Conservation (phyloP, 352 stramenopile species). For the Pythium plurisporium region DNA sequence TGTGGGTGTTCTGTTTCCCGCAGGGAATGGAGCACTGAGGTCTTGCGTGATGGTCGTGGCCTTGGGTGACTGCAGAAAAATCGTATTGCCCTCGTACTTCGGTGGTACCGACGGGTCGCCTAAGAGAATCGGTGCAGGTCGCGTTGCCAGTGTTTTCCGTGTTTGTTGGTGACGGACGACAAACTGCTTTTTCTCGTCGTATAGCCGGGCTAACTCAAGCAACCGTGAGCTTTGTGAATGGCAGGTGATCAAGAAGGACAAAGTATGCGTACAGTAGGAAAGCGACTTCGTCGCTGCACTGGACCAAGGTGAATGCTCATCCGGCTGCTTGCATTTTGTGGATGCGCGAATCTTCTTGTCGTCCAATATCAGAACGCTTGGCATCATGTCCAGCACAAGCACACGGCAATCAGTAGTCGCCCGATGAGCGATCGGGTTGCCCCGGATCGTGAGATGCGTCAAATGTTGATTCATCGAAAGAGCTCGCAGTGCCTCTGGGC, state of each 20-base stretch:
- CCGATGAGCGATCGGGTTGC: slow-evolving; percentile 64
- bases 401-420: slow-evolving; percentile 45
- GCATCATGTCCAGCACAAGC: slow-evolving; percentile 69
- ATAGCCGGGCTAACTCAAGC: slow-evolving; percentile 47
- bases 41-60: slow-evolving; percentile 25
- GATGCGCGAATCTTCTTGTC: slow-evolving; percentile 66
- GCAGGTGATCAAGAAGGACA: not conserved
- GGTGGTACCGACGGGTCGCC: slow-evolving; percentile 27
- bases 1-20: slow-evolving; percentile 1
- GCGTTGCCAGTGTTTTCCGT: slow-evolving; percentile 34
- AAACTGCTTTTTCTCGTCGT: slow-evolving; percentile 79
- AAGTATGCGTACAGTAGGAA: slow-evolving; percentile 58
- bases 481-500: slow-evolving; percentile 51
- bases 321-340: slow-evolving; percentile 33
- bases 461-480: slow-evolving; percentile 66
- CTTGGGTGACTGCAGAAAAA: slow-evolving; percentile 49
- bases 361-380: slow-evolving; percentile 66
- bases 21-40: slow-evolving; percentile 15
- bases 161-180: slow-evolving; percentile 53
- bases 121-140: slow-evolving; percentile 30
- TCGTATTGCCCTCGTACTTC: slow-evolving; percentile 46
- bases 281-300: slow-evolving; percentile 43
- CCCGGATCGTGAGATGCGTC: slow-evolving; percentile 60
- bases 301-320: not conserved
- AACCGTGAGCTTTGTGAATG: not conserved